phyloP scores from a whole-genome alignment of 2,329 filamentous ascomycete genomes.

The Colletotrichum incanum region DNA sequence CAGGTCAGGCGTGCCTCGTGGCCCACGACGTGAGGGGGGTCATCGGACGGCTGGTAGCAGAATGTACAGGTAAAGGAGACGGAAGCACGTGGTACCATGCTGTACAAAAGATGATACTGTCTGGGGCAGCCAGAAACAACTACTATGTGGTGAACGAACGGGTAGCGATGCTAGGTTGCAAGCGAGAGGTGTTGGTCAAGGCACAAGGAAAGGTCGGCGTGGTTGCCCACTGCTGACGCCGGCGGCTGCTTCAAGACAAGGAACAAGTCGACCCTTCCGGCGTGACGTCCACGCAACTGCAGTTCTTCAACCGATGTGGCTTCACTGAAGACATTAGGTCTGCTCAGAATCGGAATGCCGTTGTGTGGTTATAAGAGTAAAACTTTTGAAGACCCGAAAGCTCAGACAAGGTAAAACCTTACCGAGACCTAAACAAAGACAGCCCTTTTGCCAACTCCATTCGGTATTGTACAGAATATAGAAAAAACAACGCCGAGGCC shows the following conservation, averaged over 20 bases:
- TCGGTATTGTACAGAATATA: conserved; percentile 35
- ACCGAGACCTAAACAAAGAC: conserved; percentile 24
- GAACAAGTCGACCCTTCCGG: background rate
- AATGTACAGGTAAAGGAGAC: conserved; percentile 69
- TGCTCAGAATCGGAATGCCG: conserved; percentile 4
- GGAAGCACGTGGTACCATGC: background rate
- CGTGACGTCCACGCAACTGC: background rate
- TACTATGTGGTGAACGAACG: background rate
- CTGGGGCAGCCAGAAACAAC: background rate
- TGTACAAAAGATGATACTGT: background rate
- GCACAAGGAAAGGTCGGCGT: background rate
- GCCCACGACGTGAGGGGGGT: conserved; percentile 60
- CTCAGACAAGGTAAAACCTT: conserved; percentile 14
- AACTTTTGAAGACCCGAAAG: conserved; percentile 32
- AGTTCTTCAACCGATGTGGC: background rate
- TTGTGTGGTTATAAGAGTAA: conserved; percentile 14
- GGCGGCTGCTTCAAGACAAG: background rate
- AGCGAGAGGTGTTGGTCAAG: background rate
- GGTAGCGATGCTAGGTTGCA: background rate
- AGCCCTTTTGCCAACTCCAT: conserved; percentile 25
- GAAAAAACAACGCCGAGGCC: conserved; percentile 31
- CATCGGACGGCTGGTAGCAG: conserved; percentile 62
- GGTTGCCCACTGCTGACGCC: background rate
- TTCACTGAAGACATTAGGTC: background rate
- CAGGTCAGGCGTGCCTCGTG: conserved; percentile 66